Evolutionary conservation across 2,329 filamentous ascomycete genomes (phyloP).

Genomic region (Cordyceps sp.): DNA sequence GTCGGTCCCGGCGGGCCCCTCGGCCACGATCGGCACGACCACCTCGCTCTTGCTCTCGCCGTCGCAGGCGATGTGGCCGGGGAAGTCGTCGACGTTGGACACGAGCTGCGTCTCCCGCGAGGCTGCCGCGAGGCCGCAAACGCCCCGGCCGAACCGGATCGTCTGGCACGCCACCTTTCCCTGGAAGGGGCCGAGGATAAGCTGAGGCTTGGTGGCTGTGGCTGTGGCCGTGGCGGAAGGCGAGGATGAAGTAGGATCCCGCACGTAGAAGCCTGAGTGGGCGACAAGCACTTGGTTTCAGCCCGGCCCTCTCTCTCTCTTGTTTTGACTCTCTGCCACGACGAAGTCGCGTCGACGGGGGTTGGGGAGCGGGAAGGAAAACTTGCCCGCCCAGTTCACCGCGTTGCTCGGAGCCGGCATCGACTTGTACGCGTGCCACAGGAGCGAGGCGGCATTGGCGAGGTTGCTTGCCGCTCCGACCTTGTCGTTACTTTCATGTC

Average conservation of each 20-base stretch:
- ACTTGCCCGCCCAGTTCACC: constrained; percentile 60
- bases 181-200: constrained; percentile 68
- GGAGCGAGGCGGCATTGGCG: constrained; percentile 55
- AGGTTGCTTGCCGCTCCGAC: constrained; percentile 41
- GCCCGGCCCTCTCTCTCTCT: too few relatives aligned
- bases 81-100: constrained; percentile 55
- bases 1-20: constrained; percentile 10
- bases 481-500: too few relatives aligned
- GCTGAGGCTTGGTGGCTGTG: constrained; percentile 31
- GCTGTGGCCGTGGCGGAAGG: too few relatives aligned
- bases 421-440: constrained; percentile 69
- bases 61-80: constrained; percentile 72
- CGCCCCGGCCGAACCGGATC: constrained; percentile 56
- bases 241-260: constrained; percentile 31
- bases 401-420: constrained; percentile 45
- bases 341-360: too few relatives aligned
- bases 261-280: constrained; percentile 55
- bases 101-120: constrained; percentile 47
- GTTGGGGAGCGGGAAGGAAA: too few relatives aligned
- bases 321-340: too few relatives aligned
- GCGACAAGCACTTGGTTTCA: too few relatives aligned
- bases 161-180: constrained; percentile 68
- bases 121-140: constrained; percentile 56
- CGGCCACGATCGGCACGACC: constrained; percentile 52
- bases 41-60: constrained; percentile 62